These are phyloP conservation scores for Plasmodium blacklocki DNA, from an alignment of 169 alveolate species.

Conservation along the genomic window DNA sequence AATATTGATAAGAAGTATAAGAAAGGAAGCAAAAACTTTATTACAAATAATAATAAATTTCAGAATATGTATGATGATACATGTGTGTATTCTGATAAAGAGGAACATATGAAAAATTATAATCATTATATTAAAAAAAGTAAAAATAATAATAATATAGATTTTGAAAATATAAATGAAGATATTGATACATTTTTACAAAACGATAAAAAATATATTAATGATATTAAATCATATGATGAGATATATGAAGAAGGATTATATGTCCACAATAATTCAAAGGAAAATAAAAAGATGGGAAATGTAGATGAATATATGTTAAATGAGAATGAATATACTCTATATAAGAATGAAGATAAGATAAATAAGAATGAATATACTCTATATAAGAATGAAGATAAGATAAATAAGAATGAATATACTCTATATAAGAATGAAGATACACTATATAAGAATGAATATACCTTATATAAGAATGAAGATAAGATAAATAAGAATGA, in stretches of 20 bases:
- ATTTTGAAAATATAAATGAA: constrained; percentile 6
- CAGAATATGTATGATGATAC: neutral
- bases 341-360: neutral
- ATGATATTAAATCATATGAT: constrained; percentile 63
- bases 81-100: neutral
- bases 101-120: neutral
- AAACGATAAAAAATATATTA: constrained; percentile 23
- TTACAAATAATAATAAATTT: no score
- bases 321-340: neutral
- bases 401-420: neutral
- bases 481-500: no score
- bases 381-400: neutral
- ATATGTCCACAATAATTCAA: neutral
- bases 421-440: neutral
- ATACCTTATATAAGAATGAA: no score
- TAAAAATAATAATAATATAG: neutral
- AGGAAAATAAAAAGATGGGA: neutral
- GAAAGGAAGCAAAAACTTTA: neutral
- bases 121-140: neutral
- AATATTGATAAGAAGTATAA: neutral
- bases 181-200: constrained; percentile 50
- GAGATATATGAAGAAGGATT: constrained; percentile 26
- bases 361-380: neutral
- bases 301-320: neutral
- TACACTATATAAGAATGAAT: neutral